A percentile compares a stretch with the other conserved stretches of the same genome.
phyloP scores from a whole-genome alignment of 2,329 filamentous ascomycete genomes.

The Hymenoscyphus salicellus region DNA sequence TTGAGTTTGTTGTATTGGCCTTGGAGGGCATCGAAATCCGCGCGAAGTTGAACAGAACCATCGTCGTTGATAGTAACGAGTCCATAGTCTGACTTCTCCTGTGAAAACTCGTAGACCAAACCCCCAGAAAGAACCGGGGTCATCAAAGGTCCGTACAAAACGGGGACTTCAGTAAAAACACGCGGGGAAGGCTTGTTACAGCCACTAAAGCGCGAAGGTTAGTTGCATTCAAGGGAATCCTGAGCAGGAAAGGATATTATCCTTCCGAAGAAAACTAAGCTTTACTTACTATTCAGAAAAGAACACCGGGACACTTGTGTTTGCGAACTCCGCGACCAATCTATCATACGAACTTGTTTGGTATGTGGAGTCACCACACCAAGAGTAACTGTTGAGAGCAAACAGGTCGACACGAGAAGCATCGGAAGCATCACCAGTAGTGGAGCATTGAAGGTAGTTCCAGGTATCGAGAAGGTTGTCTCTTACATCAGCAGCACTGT shows the following conservation, averaged over 20 bases:
- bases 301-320: slow-evolving; percentile 70
- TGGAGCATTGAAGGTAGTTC: slow-evolving; percentile 69
- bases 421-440: slow-evolving; percentile 51
- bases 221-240: background rate
- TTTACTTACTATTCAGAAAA: slow-evolving; percentile 64
- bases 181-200: slow-evolving; percentile 73
- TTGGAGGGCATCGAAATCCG: slow-evolving; percentile 72
- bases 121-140: slow-evolving; percentile 67
- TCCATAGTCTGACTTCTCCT: slow-evolving; percentile 66
- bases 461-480: slow-evolving; percentile 69
- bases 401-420: slow-evolving; percentile 70
- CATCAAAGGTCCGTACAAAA: slow-evolving; percentile 72
- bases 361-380: slow-evolving; percentile 65
- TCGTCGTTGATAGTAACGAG: slow-evolving; percentile 61
- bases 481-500: slow-evolving; percentile 78
- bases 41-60: slow-evolving; percentile 54
- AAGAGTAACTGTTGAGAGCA: slow-evolving; percentile 75
- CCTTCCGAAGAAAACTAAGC: background rate
- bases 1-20: slow-evolving; percentile 73
- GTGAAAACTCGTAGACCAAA: slow-evolving; percentile 76
- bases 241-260: background rate
- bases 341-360: slow-evolving; percentile 60
- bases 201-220: slow-evolving; percentile 41
- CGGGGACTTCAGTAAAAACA: slow-evolving; percentile 70
- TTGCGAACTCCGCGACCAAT: slow-evolving; percentile 63